Percentiles rank a stretch among this genome's conserved stretches.
Evolutionary conservation across 495 filamentous ascomycete species (phyloP).

Genomic region (Haplographium delicatum): DNA sequence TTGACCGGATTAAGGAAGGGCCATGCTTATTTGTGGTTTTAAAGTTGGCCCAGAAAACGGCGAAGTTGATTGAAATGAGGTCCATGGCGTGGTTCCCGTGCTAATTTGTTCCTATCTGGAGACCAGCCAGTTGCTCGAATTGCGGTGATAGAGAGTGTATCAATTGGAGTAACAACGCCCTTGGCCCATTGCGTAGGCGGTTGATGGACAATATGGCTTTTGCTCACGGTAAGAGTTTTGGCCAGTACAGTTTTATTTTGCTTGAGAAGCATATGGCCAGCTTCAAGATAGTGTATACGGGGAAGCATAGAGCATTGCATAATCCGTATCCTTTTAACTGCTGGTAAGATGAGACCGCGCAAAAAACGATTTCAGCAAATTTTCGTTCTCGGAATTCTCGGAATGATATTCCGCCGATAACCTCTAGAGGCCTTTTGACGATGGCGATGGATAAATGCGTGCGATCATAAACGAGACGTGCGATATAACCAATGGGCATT

Average conservation of each 20-base stretch:
- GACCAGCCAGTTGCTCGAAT: slow-evolving; percentile 92
- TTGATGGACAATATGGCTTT: slow-evolving; percentile 79
- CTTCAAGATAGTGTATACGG: slow-evolving; percentile 87
- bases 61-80: slow-evolving; percentile 93
- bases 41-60: slow-evolving; percentile 89
- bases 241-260: slow-evolving; percentile 92
- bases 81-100: slow-evolving; percentile 90
- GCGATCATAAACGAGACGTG: slow-evolving; percentile 91
- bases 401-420: slow-evolving; percentile 95
- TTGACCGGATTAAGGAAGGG: slow-evolving; percentile 94
- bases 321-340: slow-evolving; percentile 98
- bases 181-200: slow-evolving; percentile 83
- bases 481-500: slow-evolving; percentile 99
- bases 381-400: slow-evolving; percentile 87
- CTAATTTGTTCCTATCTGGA: slow-evolving; percentile 94
- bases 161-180: slow-evolving; percentile 62
- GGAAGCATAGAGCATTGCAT: slow-evolving; percentile 99
- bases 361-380: slow-evolving; percentile 98
- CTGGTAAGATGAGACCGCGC: slow-evolving; percentile 94
- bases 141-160: slow-evolving; percentile 74
- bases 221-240: slow-evolving; percentile 88
- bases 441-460: slow-evolving; percentile 96
- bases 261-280: slow-evolving; percentile 88
- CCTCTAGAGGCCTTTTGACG: slow-evolving; percentile 91
- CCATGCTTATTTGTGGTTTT: slow-evolving; percentile 88